Base-by-base conservation (phyloP, 768 basidiomycete species). In the Auriscalpium vulgare region DNA sequence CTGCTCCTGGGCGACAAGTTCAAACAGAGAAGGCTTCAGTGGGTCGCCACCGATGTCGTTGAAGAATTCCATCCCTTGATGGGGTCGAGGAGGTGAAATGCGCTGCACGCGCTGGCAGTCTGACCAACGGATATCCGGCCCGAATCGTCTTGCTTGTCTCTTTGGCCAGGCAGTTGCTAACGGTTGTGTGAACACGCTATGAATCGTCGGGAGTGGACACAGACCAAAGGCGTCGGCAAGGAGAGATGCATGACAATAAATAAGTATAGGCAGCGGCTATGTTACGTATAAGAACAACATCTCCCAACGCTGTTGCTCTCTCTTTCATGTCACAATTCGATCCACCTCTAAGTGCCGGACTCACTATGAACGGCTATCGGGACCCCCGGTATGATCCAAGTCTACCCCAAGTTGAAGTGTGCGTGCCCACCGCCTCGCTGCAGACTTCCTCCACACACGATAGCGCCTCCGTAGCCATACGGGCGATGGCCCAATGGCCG, bases 1-100 rank as follows among this genome's bases (percentile, higher is more conserved):
- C 67, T 97, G 94, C 62, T 97, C 95, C 69, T 97, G 91, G 8
- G 92, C 93, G 40, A 97, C 77, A 10, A 97, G 81, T 67, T 97
- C 95, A 64, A 95, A 97, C 13, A 97, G 71, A 10, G 89, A 88
- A 2, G 89, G 89, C 59, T 87, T 87, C 48, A 84, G 71, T 21
- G 87, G 79, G 65, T 91, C 86, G 9, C 78, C 77, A 35, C 87
- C 88, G 8, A 83, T 73, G 63, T 88, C 84, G 63, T 85, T 86
- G 72, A 87, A 88, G 75, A 91, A 91, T 67, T 91, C 86, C 89
- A 91, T 91, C 29, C 13, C 47, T 43, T 17, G 4, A 17, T 17
- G 40, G 11, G 40, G 13, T 17, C 40, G 40, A 13, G 43, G 51
- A 38, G 17, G 36, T 50, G 3, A 40, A 34, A 47, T 44, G 9